Percentiles rank a stretch among this genome's conserved stretches.
phyloP scores from a whole-genome alignment of 202 grass and related monocot species.

The Carex arenaria region DNA sequence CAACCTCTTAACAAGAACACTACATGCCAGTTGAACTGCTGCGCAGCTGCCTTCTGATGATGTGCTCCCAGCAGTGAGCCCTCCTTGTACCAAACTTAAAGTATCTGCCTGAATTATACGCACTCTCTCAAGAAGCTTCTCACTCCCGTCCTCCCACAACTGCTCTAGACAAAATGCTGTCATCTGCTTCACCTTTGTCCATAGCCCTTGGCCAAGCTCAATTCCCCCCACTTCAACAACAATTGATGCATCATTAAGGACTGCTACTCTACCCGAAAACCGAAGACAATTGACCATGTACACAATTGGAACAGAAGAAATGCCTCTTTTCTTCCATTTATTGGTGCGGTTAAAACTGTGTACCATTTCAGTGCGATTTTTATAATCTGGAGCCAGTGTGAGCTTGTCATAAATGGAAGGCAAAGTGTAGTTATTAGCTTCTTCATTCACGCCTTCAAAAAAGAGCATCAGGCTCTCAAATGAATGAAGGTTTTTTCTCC shows the following conservation, averaged over 20 bases:
- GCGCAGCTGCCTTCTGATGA: slow-evolving; percentile 66
- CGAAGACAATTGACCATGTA: slow-evolving; percentile 29
- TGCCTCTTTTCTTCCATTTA: slow-evolving; percentile 73
- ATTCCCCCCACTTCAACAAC: slow-evolving; percentile 73
- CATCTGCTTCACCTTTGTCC: slow-evolving; percentile 87
- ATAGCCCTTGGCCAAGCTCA: slow-evolving; percentile 77
- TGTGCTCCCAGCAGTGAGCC: slow-evolving; percentile 55
- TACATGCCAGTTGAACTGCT: slow-evolving; percentile 53
- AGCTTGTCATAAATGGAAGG: slow-evolving; percentile 61
- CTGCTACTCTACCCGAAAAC: slow-evolving; percentile 59
- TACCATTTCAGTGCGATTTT: slow-evolving; percentile 36
- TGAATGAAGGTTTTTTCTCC: slow-evolving; percentile 68
- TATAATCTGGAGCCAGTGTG: slow-evolving; percentile 34
- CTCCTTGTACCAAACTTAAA: slow-evolving; percentile 66
- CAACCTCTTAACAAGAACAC: slow-evolving; percentile 39
- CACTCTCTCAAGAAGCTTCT: slow-evolving; percentile 51
- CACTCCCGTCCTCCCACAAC: slow-evolving; percentile 41
- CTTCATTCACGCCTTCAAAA: slow-evolving; percentile 36
- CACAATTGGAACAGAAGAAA: slow-evolving; percentile 45
- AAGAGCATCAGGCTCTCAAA: slow-evolving; percentile 50
- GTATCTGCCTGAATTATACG: slow-evolving; percentile 69
- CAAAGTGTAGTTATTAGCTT: slow-evolving; percentile 52
- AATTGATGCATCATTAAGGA: slow-evolving; percentile 69
- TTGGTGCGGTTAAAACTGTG: slow-evolving; percentile 42
- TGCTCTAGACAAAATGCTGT: slow-evolving; percentile 51